These are phyloP conservation scores for Boletellus deceptivus DNA, from an alignment of 1,284 basidiomycete genomes.

Conservation along the genomic window DNA sequence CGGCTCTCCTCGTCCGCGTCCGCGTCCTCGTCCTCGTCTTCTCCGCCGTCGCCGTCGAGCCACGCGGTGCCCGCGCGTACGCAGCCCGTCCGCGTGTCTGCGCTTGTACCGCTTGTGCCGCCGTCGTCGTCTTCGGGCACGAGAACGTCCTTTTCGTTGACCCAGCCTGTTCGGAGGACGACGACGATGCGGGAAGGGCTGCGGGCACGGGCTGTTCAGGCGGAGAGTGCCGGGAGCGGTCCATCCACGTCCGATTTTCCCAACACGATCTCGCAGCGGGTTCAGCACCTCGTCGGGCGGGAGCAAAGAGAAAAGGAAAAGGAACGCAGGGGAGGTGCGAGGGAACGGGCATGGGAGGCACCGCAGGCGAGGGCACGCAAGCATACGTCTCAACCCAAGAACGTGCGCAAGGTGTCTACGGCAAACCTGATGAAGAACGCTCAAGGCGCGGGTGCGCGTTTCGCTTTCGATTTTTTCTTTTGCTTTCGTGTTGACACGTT, in stretches of 20 bases:
- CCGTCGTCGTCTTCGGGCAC: not conserved
- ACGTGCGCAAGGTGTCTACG: slow-evolving; percentile 11
- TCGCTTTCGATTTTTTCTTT: not conserved
- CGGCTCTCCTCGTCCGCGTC: no score
- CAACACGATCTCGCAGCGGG: slow-evolving; percentile 17
- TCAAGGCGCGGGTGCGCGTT: slow-evolving; percentile 20
- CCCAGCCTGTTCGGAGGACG: not conserved
- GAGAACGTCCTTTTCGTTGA: not conserved
- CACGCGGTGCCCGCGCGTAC: slow-evolving; percentile 7
- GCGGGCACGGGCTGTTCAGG: not conserved
- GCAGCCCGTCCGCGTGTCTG: slow-evolving; percentile 4
- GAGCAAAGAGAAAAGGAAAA: slow-evolving; percentile 1
- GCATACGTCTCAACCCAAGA: slow-evolving; percentile 7
- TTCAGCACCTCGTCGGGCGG: slow-evolving; percentile 4
- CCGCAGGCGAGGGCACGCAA: slow-evolving; percentile 22
- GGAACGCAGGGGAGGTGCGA: not conserved
- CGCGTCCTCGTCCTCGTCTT: no score
- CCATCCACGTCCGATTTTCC: slow-evolving; percentile 17
- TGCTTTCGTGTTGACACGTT: no score
- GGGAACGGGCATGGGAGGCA: not conserved
- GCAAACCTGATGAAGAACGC: slow-evolving; percentile 14
- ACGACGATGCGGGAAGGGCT: no score
- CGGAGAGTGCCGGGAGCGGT: slow-evolving; percentile 6
- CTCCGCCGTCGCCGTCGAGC: not conserved
- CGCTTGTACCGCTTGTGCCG: no score